Base-by-base conservation (phyloP, 192 early-diverging fungal genomes). In the Funneliformis mosseae region DNA sequence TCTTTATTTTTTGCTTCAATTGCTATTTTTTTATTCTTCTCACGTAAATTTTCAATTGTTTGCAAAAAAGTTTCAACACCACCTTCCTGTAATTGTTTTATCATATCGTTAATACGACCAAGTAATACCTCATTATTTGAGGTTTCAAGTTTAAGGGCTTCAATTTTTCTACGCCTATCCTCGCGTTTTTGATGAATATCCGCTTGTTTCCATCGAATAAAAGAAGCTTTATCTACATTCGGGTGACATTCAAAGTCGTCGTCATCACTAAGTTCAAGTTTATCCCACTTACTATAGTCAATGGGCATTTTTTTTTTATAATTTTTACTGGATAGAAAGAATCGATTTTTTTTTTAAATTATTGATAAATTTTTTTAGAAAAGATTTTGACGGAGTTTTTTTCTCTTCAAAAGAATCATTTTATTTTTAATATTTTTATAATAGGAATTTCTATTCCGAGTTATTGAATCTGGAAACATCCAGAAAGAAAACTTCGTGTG, bases 221-320 rank as follows among this genome's bases (percentile, higher is more conserved):
- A 91, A 9, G 96, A 95, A 45, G 91, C 90, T 80, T 96, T 96
- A 84, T 98, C 97, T 16, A 98, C 96, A 74, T 98, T 97, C 43
- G 97, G 97, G 86, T 95, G 94, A n/a, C 89, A 88, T 81, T 98
- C 97, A 83, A 98, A 93, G 84, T 98, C 97, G n/a, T 94, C 94
- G 88, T 98, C 97, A 87, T 98, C 97, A 46, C 94, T 95, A 68
- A 98, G 89, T 85, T 98, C 97, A 50, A 98, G 89, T 76, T 94
- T 95, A 86, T 98, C 97, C 97, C 97, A 98, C 86, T 97, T 96
- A 83, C 92, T 93, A 84, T 97, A 97, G 89, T 97, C 94, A 68
- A 95, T 86, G 67, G 83, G 77, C 77, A 79, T 79, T 28, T 63
- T 77, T 66, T n/a, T 11, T 75, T 14, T 33, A 3, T 33, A 33